phyloP scores from a whole-genome alignment of 306 rosid genomes.

The Rosa persica region DNA sequence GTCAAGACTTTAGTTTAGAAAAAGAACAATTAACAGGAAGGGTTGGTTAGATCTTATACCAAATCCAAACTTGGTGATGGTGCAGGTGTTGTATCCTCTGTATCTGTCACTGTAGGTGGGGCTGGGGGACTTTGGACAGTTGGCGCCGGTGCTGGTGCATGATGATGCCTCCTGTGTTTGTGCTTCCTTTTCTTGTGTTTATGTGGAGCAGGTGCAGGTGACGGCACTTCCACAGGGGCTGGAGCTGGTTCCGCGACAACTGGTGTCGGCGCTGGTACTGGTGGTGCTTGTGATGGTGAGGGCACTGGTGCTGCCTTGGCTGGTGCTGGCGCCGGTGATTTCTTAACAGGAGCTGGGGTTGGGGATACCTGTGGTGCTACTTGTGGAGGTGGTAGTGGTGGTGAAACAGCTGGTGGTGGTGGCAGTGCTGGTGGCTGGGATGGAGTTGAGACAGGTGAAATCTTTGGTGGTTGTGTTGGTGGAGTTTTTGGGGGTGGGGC shows the following conservation, averaged over 20 bases:
- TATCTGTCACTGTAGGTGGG: slow-evolving; percentile 61
- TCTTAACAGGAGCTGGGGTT: slow-evolving; percentile 54
- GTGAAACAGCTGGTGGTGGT: slow-evolving; percentile 28
- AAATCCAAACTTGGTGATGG: slow-evolving; percentile 74
- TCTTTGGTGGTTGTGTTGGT: slow-evolving; percentile 56
- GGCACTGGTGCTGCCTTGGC: slow-evolving; percentile 52
- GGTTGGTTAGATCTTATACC: slow-evolving; percentile 48
- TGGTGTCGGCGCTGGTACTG: slow-evolving; percentile 45
- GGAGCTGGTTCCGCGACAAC: slow-evolving; percentile 26
- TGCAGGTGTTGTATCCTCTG: slow-evolving; percentile 63
- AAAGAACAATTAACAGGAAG: background rate
- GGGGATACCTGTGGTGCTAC: slow-evolving; percentile 60
- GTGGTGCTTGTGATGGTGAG: slow-evolving; percentile 47
- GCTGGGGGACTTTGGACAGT: slow-evolving; percentile 79
- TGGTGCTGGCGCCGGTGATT: slow-evolving; percentile 58
- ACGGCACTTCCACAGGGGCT: slow-evolving; percentile 50
- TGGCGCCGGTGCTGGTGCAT: slow-evolving; percentile 73
- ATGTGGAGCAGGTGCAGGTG: slow-evolving; percentile 55
- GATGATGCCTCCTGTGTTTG: slow-evolving; percentile 56
- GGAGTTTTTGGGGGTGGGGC: slow-evolving; percentile 49
- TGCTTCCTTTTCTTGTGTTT: slow-evolving; percentile 54
- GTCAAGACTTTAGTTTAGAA: background rate
- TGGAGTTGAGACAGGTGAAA: slow-evolving; percentile 55
- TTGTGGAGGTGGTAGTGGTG: slow-evolving; percentile 35
- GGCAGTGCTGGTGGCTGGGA: slow-evolving; percentile 41